Base-by-base conservation (phyloP, 2,329 filamentous ascomycete genomes). In the Colletotrichum musae region DNA sequence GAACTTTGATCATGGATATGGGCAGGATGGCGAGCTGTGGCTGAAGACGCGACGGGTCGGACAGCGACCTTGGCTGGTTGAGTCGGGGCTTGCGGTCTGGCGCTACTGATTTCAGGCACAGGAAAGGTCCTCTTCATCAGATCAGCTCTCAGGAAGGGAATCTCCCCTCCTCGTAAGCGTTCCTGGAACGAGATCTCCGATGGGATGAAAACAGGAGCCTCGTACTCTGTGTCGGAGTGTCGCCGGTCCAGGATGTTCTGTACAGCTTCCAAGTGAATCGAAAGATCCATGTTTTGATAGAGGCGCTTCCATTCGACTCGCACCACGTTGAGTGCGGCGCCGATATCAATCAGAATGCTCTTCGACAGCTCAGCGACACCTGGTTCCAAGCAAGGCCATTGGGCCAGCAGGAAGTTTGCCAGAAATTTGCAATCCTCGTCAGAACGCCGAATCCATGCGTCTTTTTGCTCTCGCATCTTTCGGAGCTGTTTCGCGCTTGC, bases 221-320 rank as follows among this genome's bases (percentile, higher is more conserved):
- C 64, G 52, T 75, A 75, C 21, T 66, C 51, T 6, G 61, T 51
- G 5, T 75, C 70, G 2, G 75, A 71, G 10, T 74, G 74, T 54
- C 79, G 75, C 4, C 59, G 63, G 56, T 80, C 64, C 15, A 88
- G 68, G 9, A 86, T 71, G 0, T 53, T 6, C 60, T 89, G 85
- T 0, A 86, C 81, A 28, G 79, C 51, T 10, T 77, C 63, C 1
- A 89, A 68, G 71, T 88, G 84, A 0, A 74, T 50, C 0, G 78
- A 81, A 0, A 89, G 77, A 32, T 85, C 79, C 10, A 79, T 69
- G 52, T 90, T 90, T 5, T 82, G 78, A n/a, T 79, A 82, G 0
- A 87, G 72, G 0, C 83, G 80, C 5, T 76, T 70, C 87, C 87
- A 90, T 58, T 87, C 83, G 0, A 80, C 80, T 0, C 72, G 70